These are phyloP conservation scores for Fusarium falciforme DNA, from an alignment of 2,329 filamentous ascomycete genomes.

Conservation along the genomic window DNA sequence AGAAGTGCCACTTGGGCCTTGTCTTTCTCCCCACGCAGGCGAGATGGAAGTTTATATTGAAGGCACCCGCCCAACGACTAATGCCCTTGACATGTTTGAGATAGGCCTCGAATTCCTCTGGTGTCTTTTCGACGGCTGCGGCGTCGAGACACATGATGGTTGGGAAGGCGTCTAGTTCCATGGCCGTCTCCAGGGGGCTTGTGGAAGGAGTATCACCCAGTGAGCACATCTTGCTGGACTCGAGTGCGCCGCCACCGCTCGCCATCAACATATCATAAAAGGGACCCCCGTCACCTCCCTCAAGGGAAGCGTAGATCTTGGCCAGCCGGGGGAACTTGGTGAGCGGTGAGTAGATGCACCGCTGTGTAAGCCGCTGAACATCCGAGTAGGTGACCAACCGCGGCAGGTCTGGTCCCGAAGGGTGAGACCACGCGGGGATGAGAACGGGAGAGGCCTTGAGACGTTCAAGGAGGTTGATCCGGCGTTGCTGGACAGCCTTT, in stretches of 20 bases:
- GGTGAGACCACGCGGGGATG: constrained; percentile 46
- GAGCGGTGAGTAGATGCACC: constrained; percentile 59
- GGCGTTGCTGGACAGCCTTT: constrained; percentile 51
- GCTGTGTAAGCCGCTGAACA: constrained; percentile 56
- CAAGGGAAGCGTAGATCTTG: constrained; percentile 55
- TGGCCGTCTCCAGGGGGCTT: constrained; percentile 39
- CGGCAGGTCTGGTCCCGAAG: constrained; percentile 54
- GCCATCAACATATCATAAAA: constrained; percentile 52
- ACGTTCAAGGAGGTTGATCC: constrained; percentile 53
- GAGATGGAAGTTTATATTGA: constrained; percentile 55
- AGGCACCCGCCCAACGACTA: constrained; percentile 57
- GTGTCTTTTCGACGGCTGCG: constrained; percentile 45
- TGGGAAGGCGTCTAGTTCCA: constrained; percentile 54
- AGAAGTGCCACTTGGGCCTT: constrained; percentile 55
- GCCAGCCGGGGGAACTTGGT: constrained; percentile 56
- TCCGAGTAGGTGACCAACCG: constrained; percentile 63
- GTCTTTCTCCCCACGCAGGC: constrained; percentile 53
- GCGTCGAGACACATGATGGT: constrained; percentile 61
- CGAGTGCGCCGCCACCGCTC: constrained; percentile 2
- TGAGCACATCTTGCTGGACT: constrained; percentile 35
- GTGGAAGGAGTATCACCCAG: constrained; percentile 44
- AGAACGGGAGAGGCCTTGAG: constrained; percentile 58
- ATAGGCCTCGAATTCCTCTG: constrained; percentile 50
- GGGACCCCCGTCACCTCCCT: constrained; percentile 56
- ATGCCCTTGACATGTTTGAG: constrained; percentile 49